Percentiles rank a stretch among this genome's conserved stretches.
Evolutionary conservation across 2,329 filamentous ascomycete genomes (phyloP).

Genomic region (Pseudodiploospora longispora): DNA sequence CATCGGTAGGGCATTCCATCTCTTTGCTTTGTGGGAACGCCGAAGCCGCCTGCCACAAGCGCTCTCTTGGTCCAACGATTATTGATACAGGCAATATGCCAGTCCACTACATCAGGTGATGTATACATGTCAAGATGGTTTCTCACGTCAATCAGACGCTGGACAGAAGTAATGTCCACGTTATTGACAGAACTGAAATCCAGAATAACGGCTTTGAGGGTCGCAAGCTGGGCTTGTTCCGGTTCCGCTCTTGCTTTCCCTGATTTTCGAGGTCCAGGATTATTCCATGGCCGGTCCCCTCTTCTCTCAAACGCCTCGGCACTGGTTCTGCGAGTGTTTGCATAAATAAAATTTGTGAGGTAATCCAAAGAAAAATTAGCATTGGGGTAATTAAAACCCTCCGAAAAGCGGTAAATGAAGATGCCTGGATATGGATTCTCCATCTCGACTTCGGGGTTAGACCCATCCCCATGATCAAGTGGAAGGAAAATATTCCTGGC

Average conservation of each 20-base stretch:
- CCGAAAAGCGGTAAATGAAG: slow-evolving; percentile 91
- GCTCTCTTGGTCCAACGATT: slow-evolving; percentile 89
- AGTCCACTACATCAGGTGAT: slow-evolving; percentile 74
- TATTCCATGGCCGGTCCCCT: slow-evolving; percentile 90
- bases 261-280: slow-evolving; percentile 58
- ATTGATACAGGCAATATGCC: slow-evolving; percentile 91
- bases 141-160: slow-evolving; percentile 86
- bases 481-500: slow-evolving; percentile 80
- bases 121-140: slow-evolving; percentile 88
- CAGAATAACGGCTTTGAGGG: slow-evolving; percentile 80
- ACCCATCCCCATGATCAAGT: slow-evolving; percentile 78
- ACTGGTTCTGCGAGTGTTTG: slow-evolving; percentile 69
- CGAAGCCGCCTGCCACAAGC: slow-evolving; percentile 79
- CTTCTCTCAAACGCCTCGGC: slow-evolving; percentile 53
- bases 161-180: slow-evolving; percentile 85
- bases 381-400: slow-evolving; percentile 95
- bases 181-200: slow-evolving; percentile 94
- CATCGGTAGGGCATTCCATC: slow-evolving; percentile 55
- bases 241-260: slow-evolving; percentile 32
- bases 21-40: slow-evolving; percentile 56
- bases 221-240: slow-evolving; percentile 44
- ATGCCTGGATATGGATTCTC: slow-evolving; percentile 80
- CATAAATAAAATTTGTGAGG: slow-evolving; percentile 59
- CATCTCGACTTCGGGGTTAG: slow-evolving; percentile 76
- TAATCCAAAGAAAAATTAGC: slow-evolving; percentile 82